These are phyloP conservation scores for Elongisporangium anandrum DNA, from an alignment of 352 stramenopile genomes.

Conservation along the genomic window DNA sequence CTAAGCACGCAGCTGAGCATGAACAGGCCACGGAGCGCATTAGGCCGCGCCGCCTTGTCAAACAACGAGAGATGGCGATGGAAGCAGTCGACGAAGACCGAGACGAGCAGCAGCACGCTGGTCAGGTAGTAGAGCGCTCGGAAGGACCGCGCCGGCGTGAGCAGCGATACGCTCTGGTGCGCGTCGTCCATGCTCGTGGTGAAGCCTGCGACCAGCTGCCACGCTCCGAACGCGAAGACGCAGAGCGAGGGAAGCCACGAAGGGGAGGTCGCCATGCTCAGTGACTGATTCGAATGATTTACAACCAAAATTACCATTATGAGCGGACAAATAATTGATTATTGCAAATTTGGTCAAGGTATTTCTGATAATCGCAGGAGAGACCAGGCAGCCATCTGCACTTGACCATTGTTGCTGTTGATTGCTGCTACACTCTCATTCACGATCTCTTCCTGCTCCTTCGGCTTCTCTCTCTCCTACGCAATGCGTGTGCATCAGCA, in stretches of 20 bases:
- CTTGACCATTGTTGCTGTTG: too few species aligned
- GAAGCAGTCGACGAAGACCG: conserved; percentile 26
- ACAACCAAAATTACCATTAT: neutral
- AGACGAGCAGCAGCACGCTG: conserved; percentile 41
- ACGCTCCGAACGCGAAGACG: neutral
- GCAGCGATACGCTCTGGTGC: conserved; percentile 29
- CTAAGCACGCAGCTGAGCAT: conserved; percentile 44
- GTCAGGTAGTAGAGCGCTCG: conserved; percentile 59
- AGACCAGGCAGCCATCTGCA: too few species aligned
- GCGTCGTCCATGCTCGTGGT: neutral
- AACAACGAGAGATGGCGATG: conserved; percentile 46
- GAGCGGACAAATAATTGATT: neutral
- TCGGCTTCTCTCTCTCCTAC: too few species aligned
- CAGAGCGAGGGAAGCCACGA: neutral
- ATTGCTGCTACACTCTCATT: too few species aligned
- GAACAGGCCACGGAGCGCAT: conserved; percentile 48
- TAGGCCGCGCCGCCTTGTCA: conserved; percentile 33
- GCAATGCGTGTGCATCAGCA: too few species aligned
- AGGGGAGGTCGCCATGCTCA: neutral
- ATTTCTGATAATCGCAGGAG: conserved; percentile 18
- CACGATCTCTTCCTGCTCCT: too few species aligned
- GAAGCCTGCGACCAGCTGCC: neutral
- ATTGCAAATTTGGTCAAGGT: neutral
- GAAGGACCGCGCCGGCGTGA: conserved; percentile 55
- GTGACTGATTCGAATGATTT: neutral